Base-by-base conservation (phyloP, 208 protist genomes). In the Leishmania amazonensis region DNA sequence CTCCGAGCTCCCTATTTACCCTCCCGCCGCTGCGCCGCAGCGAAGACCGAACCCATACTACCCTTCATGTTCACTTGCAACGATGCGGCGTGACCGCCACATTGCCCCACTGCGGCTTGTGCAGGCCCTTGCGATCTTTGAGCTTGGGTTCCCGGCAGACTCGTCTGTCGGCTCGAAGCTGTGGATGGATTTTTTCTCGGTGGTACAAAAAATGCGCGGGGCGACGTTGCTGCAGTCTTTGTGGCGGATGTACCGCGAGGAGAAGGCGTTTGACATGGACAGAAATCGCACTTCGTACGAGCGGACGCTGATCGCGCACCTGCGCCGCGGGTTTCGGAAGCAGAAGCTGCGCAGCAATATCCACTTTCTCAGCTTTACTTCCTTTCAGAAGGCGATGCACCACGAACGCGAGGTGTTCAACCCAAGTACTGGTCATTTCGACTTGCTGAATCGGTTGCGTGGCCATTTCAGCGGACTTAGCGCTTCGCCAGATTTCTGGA, bases 141-240 rank as follows among this genome's bases (percentile, higher is more conserved):
- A 96, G 82, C 85, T 90, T 5, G 88, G 79, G 54, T 95, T 96
- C 76, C 91, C 91, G 8, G 82, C 88, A 19, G 90, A 94, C 83
- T 95, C 90, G 38, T 96, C 91, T 2, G 87, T 95, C 28, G 90
- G 89, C 54, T 93, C 90, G 21, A 91, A 93, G 75, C 72, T 93
- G 79, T 95, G 92, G 90, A 83, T 95, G 68, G 90, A 95, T 79
- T 96, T 96, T 60, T 94, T 96, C 79, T 88, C 87, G 35, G 86
- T 93, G 31, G 84, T 90, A 68, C 91, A 95, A 75, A 90, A 93
- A 58, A 81, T 95, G 64, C 87, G 91, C 53, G 91, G 87, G 5
- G 93, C 93, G 6, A 94, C 91, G 53, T 81, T 95, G 53, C 79
- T 96, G 87, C 93, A 96, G 83, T 96, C 91, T 0, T 87, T 96